Conservation (phyloP, 768 basidiomycete species). For the Rhodocollybia butyracea region DNA sequence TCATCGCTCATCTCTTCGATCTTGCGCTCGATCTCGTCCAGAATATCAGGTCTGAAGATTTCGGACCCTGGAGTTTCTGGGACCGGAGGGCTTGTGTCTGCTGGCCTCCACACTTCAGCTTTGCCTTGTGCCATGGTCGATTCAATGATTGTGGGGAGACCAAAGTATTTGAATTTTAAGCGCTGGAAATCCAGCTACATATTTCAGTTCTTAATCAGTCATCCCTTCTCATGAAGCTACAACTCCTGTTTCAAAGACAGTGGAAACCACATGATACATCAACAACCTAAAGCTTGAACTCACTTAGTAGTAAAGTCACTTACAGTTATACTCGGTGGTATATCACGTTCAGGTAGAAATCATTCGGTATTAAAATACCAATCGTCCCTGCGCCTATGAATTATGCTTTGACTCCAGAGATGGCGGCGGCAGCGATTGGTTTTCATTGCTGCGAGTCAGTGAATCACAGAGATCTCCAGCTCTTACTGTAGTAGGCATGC, state of each 20-base stretch:
- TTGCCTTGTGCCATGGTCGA: background rate
- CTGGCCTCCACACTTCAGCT: slow-evolving; percentile 41
- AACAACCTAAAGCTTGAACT: too few species aligned
- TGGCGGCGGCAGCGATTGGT: slow-evolving; percentile 42
- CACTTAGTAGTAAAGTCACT: too few species aligned
- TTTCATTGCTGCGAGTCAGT: slow-evolving; percentile 21
- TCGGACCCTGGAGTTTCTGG: slow-evolving; percentile 19
- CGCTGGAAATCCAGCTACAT: too few species aligned
- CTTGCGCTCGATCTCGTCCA: slow-evolving; percentile 56
- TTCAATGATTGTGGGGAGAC: background rate
- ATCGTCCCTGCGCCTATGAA: slow-evolving; percentile 60
- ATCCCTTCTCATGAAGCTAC: too few species aligned
- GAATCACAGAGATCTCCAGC: background rate
- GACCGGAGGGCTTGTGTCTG: slow-evolving; percentile 16
- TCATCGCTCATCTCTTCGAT: slow-evolving; percentile 53
- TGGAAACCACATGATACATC: too few species aligned
- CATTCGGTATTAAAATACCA: slow-evolving; percentile 47
- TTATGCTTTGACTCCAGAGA: slow-evolving; percentile 29
- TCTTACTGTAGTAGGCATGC: too few species aligned
- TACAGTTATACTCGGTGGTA: too few species aligned
- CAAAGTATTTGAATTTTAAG: background rate
- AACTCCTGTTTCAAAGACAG: too few species aligned
- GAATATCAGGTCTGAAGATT: slow-evolving; percentile 55
- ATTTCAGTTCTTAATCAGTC: too few species aligned
- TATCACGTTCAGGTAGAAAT: too few species aligned